These are phyloP conservation scores for Hanseniaspora clermontiae DNA, from an alignment of 805 yeast species.

Conservation along the genomic window DNA sequence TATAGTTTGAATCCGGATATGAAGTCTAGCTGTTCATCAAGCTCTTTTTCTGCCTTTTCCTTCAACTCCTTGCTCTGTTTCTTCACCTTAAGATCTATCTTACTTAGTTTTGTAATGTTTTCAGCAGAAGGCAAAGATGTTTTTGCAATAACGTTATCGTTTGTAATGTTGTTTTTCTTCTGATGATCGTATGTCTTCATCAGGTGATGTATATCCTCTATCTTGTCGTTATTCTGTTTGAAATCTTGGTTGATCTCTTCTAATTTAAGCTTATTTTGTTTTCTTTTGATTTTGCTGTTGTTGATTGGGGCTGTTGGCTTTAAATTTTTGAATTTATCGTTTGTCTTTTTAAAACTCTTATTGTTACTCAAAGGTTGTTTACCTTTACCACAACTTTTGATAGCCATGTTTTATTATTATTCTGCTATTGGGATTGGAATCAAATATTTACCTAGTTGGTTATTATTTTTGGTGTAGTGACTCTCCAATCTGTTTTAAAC, in stretches of 20 bases:
- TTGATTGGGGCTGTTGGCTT: neutral
- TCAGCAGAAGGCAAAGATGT: neutral
- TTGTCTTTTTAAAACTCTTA: slow-evolving; percentile 5
- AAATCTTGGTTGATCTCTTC: slow-evolving; percentile 21
- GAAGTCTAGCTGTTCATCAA: slow-evolving; percentile 26
- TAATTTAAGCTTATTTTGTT: slow-evolving; percentile 21
- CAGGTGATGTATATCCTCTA: slow-evolving; percentile 15
- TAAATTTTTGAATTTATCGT: neutral
- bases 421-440: no score
- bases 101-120: slow-evolving; percentile 13
- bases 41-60: slow-evolving; percentile 22
- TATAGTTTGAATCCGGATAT: slow-evolving; percentile 26
- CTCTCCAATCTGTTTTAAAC: no score
- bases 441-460: no score
- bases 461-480: no score
- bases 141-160: neutral
- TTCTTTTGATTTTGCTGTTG: slow-evolving; percentile 19
- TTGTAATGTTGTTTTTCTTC: slow-evolving; percentile 10
- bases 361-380: neutral
- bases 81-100: slow-evolving; percentile 24
- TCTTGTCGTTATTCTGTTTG: slow-evolving; percentile 8
- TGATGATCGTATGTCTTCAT: slow-evolving; percentile 13
- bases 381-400: neutral
- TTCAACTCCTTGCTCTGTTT: slow-evolving; percentile 19
- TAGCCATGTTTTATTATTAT: neutral